Conservation (phyloP, 345 rosid species). For the Boechera retrofracta region DNA sequence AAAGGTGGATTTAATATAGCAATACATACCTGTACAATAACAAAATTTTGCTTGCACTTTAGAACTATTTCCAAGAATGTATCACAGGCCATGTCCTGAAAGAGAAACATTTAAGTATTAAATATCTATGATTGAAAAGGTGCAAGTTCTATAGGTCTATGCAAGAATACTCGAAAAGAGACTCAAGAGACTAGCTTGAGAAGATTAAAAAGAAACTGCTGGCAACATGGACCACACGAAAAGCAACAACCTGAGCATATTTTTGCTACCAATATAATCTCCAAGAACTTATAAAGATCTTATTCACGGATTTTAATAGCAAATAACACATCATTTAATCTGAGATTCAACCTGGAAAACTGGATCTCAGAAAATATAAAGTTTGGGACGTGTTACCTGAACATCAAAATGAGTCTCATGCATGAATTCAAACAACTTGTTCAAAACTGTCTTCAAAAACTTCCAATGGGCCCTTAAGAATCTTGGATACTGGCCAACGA, state of each 20-base stretch:
- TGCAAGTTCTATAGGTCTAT: slow-evolving; percentile 2
- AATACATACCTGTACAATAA: slow-evolving; percentile 77
- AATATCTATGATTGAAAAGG: slow-evolving; percentile 4
- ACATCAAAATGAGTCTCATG: slow-evolving; percentile 99
- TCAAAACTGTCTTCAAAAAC: slow-evolving; percentile 97
- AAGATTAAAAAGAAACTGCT: slow-evolving; percentile 7
- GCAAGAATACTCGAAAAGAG: not conserved
- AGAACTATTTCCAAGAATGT: slow-evolving; percentile 99
- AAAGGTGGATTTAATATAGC: slow-evolving; percentile 7
- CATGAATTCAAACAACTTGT: slow-evolving; percentile 98
- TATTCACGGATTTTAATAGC: not conserved
- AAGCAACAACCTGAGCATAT: slow-evolving; percentile 9
- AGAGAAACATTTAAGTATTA: slow-evolving; percentile 1
- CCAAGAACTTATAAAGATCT: not conserved
- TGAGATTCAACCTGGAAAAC: slow-evolving; percentile 13
- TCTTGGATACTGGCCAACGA: slow-evolving; percentile 99
- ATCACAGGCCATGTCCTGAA: slow-evolving; percentile 99
- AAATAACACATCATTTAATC: not conserved
- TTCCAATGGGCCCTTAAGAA: slow-evolving; percentile 99
- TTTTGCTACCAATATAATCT: not conserved
- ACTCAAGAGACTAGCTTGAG: slow-evolving; percentile 39
- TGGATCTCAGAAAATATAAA: slow-evolving; percentile 4
- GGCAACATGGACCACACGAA: slow-evolving; percentile 9
- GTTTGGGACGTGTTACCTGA: slow-evolving; percentile 61
- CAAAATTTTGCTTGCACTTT: slow-evolving; percentile 98